Evolutionary conservation across 805 yeast genomes (phyloP), one percentile per base, ranked within the genome.

Genomic region (Candida silvicultrix): DNA sequence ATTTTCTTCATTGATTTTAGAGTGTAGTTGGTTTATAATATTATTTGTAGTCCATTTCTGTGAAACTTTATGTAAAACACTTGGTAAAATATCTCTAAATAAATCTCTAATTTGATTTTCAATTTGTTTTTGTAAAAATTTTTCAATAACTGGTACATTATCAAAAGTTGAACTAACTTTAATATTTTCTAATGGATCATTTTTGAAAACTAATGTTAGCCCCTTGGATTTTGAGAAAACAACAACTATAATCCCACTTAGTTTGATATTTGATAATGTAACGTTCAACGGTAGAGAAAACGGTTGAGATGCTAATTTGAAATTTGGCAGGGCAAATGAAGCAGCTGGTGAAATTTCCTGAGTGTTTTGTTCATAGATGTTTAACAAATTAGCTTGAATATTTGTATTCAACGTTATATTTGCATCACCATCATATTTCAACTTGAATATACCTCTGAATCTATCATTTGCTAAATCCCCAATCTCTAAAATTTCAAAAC

Each of bases 121-220:
- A 49, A 89, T 89, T 60, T 88, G 94, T 40, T 77, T 76, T 59
- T 89, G 96, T 50, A 89, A 65, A 54, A 87, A 85, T 48, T 80
- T 76, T n/a, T 95, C 94, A 55, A 89, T 78, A 1, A 89, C 89
- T 43, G 84, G 85, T 39, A 89, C 84, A 37, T 81, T 78, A 65
- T 89, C 95, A 64, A 89, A 89, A n/a, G 95, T 83, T 5, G 95
- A 85, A 50, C 82, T 79, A 14, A 89, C 95, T 55, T 80, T 81
- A 50, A 89, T 88, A 19, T 82, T 77, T 54, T 88, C 95, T 46
- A 89, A 70, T 0, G 96, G 96, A 63, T 89, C 96, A 63, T 89
- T 89, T 55, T 90, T 77, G 67, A 89, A 89, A 28, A 89, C 96
- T 37, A 89, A 68, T 0, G 96, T 89, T 46, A 89, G 72, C 1